Evolutionary conservation across 2,329 filamentous ascomycete species (phyloP).

Genomic region (Botrytis hyacinthi): DNA sequence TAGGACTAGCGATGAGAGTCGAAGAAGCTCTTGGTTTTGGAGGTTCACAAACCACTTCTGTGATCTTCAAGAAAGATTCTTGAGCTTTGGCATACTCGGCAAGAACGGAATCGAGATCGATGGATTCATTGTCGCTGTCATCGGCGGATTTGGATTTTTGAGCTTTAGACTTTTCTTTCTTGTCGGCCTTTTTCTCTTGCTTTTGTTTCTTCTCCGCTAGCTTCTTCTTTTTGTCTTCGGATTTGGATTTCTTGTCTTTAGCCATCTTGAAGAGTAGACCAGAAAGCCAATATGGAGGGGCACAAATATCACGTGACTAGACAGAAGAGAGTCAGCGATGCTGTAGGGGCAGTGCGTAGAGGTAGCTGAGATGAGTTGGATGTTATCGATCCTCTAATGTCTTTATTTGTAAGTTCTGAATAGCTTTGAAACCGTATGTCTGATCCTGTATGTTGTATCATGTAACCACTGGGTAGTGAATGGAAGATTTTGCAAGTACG

Average conservation of each 20-base stretch:
- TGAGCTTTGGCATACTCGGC: conserved; percentile 92
- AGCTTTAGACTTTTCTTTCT: conserved; percentile 71
- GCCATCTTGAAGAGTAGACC: conserved; percentile 42
- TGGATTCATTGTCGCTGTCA: conserved; percentile 87
- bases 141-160: conserved; percentile 67
- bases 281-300: not conserved
- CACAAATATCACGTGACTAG: not conserved
- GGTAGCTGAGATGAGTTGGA: not conserved
- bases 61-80: conserved; percentile 91
- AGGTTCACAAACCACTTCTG: conserved; percentile 71
- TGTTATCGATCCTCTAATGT: not conserved
- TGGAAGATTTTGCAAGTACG: conserved; percentile 4
- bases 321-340: not conserved
- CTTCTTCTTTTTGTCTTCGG: conserved; percentile 52
- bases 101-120: conserved; percentile 89
- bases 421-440: not conserved
- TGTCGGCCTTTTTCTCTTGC: conserved; percentile 86
- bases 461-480: not conserved
- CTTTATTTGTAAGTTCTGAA: not conserved
- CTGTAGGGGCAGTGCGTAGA: not conserved
- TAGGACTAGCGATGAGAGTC: conserved; percentile 79
- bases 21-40: conserved; percentile 78
- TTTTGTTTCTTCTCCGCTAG: conserved; percentile 67
- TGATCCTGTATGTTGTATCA: not conserved
- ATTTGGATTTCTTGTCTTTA: conserved; percentile 51